phyloP scores from a whole-genome alignment of 2,329 filamentous ascomycete genomes.

The Capronia americana region DNA sequence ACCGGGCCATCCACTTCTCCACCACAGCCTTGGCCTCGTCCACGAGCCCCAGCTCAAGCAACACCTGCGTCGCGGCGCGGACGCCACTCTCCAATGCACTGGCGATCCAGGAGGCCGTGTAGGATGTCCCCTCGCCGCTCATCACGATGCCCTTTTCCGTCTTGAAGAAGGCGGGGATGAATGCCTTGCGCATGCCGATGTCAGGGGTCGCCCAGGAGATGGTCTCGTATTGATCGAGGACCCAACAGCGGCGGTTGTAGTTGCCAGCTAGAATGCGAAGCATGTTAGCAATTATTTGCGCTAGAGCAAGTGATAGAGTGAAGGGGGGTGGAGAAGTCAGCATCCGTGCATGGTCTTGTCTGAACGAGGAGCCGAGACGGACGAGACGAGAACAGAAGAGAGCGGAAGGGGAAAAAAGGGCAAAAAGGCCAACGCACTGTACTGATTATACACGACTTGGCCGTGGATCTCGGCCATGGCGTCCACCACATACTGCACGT shows the following conservation, averaged over 20 bases:
- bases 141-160: slow-evolving; percentile 74
- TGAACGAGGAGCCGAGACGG: not conserved
- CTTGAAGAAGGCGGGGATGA: slow-evolving; percentile 74
- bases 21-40: slow-evolving; percentile 59
- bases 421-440: slow-evolving; percentile 46
- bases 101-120: slow-evolving; percentile 74
- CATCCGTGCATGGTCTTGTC: not conserved
- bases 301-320: not conserved
- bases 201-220: slow-evolving; percentile 68
- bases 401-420: not conserved
- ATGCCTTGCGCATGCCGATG: slow-evolving; percentile 71
- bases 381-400: not conserved
- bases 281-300: not conserved
- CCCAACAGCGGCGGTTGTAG: slow-evolving; percentile 71
- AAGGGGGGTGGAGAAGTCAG: not conserved
- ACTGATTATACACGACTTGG: slow-evolving; percentile 64
- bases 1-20: slow-evolving; percentile 29
- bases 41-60: slow-evolving; percentile 65
- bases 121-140: slow-evolving; percentile 71
- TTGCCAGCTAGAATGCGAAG: slow-evolving; percentile 54
- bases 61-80: slow-evolving; percentile 6
- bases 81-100: slow-evolving; percentile 50
- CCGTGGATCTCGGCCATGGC: slow-evolving; percentile 74
- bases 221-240: slow-evolving; percentile 64
- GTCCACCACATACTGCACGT: slow-evolving; percentile 67